phyloP scores from a whole-genome alignment of 116 monocot species.

The Iris pallida region DNA sequence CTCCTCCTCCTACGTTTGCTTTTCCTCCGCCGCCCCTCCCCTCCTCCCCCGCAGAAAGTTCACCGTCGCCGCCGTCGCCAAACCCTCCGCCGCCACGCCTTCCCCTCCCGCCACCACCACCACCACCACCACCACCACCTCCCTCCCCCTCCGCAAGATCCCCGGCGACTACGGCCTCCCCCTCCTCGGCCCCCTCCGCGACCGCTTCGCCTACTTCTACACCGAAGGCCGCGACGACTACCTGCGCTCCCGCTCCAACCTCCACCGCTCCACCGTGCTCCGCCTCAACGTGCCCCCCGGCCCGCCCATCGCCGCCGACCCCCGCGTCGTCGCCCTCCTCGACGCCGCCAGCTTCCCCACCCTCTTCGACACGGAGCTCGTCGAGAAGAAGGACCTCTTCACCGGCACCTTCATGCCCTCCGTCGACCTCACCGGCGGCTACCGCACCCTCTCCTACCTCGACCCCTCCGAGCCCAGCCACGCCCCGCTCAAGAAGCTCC shows the following conservation, averaged over 20 bases:
- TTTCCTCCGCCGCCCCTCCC: background rate
- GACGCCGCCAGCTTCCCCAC: conserved; percentile 41
- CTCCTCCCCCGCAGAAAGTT: background rate
- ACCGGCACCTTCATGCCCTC: conserved; percentile 71
- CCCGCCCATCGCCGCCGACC: conserved; percentile 16
- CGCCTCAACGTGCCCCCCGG: conserved; percentile 52
- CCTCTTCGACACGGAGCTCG: conserved; percentile 60
- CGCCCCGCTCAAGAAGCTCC: conserved; percentile 45
- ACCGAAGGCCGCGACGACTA: conserved; percentile 39
- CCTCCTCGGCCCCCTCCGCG: conserved; percentile 39
- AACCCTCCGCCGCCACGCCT: background rate
- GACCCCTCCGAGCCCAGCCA: conserved; percentile 68
- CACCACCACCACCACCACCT: background rate
- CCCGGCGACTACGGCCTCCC: conserved; percentile 65
- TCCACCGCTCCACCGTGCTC: conserved; percentile 34
- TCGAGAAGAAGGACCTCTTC: conserved; percentile 69
- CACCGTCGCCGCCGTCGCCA: background rate
- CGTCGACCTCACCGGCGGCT: conserved; percentile 50
- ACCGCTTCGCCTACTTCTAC: conserved; percentile 43
- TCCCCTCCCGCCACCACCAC: background rate
- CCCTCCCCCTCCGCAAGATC: conserved; percentile 35
- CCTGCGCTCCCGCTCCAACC: conserved; percentile 37
- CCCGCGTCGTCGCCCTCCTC: conserved; percentile 42
- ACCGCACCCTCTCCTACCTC: conserved; percentile 55
- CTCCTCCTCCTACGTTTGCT: no score